These are phyloP conservation scores for Chrysanthemum makinoi DNA, from an alignment of 129 eudicot species.

Conservation along the genomic window DNA sequence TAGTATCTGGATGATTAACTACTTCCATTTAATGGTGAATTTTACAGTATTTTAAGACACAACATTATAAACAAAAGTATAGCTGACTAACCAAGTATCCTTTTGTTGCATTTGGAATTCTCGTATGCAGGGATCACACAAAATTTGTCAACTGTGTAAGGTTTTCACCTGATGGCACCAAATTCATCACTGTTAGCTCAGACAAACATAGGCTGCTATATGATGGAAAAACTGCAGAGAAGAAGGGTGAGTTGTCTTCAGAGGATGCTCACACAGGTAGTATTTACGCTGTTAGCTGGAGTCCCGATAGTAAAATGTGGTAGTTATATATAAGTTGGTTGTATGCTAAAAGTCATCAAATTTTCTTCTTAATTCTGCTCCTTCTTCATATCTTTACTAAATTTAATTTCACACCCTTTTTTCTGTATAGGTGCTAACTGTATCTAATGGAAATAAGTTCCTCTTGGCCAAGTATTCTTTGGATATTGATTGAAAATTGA, in stretches of 20 bases:
- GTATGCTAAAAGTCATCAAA: no score
- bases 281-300: constrained; percentile 97
- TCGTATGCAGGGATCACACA: constrained; percentile 68
- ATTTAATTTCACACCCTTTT: neutral
- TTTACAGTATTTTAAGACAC: neutral
- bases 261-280: constrained; percentile 93
- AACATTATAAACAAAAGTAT: neutral
- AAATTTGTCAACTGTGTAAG: constrained; percentile 93
- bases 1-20: no score
- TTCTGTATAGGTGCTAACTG: constrained; percentile 67
- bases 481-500: no score
- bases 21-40: no score
- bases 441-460: no score
- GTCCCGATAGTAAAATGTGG: constrained; percentile 94
- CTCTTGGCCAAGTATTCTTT: no score
- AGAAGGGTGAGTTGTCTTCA: constrained; percentile 72
- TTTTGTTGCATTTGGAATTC: neutral
- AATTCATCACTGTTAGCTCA: constrained; percentile 90
- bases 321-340: constrained; percentile 22
- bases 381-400: neutral
- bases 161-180: constrained; percentile 96
- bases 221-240: constrained; percentile 89
- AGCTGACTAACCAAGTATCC: neutral
- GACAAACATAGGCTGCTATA: constrained; percentile 80
- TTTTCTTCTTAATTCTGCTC: no score